Percentiles rank a stretch among this genome's conserved stretches.
Conservation (phyloP, 2,329 filamentous ascomycete genomes). For the Mollisiaceae sp. region DNA sequence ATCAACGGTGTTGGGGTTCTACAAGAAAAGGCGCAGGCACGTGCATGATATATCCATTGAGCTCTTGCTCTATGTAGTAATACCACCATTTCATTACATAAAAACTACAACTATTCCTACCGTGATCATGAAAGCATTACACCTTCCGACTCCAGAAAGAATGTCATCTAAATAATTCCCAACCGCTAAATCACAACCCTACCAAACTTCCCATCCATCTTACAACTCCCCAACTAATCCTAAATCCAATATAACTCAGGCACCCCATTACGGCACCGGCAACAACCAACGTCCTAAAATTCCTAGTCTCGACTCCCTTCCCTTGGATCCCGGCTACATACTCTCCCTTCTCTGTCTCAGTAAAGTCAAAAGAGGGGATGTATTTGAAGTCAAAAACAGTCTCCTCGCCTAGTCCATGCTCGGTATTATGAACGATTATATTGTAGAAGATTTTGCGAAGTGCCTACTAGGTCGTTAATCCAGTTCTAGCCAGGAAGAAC, state of each 20-base stretch:
- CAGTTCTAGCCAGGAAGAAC: background rate
- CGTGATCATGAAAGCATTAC: background rate
- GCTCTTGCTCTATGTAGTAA: conserved; percentile 13
- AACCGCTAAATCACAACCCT: background rate
- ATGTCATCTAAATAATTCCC: background rate
- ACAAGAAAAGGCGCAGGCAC: conserved; percentile 14
- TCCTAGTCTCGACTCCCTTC: conserved; percentile 52
- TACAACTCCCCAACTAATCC: conserved; percentile 14
- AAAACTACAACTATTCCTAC: background rate
- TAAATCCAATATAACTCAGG: conserved; percentile 38
- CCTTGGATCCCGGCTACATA: conserved; percentile 40
- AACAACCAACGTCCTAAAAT: conserved; percentile 51
- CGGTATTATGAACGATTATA: conserved; percentile 66
- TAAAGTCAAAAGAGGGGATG: conserved; percentile 56
- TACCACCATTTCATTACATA: conserved; percentile 6
- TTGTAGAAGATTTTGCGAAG: conserved; percentile 55
- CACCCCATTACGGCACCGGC: conserved; percentile 42
- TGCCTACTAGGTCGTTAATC: conserved; percentile 14
- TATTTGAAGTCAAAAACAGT: conserved; percentile 75
- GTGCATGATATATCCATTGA: conserved; percentile 24
- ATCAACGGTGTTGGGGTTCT: conserved; percentile 15
- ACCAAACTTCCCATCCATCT: conserved; percentile 11
- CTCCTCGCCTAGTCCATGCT: conserved; percentile 63
- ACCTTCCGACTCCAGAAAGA: no score
- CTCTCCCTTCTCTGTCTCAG: conserved; percentile 44